Evolutionary conservation across 305 asterid species (phyloP).

Genomic region (Withania somnifera): DNA sequence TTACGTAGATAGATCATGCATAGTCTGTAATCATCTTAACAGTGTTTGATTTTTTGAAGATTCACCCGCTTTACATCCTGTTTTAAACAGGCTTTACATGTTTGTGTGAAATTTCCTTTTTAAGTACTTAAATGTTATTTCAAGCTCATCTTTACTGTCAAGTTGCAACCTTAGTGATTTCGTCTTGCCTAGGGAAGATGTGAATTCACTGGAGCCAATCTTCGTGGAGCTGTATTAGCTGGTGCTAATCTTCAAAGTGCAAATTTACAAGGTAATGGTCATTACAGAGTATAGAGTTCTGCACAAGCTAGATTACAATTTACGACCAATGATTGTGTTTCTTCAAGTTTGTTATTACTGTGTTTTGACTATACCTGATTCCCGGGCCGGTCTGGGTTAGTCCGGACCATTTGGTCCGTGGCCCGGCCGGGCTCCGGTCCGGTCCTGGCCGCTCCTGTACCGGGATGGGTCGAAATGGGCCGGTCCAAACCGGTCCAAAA

Average conservation of each 20-base stretch:
- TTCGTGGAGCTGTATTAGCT: slow-evolving; percentile 82
- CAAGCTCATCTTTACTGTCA: slow-evolving; percentile 9
- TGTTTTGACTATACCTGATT: no score
- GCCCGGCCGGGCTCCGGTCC: no score
- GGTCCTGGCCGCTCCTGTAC: no score
- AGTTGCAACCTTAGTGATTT: slow-evolving; percentile 18
- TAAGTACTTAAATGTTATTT: neutral
- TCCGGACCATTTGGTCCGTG: no score
- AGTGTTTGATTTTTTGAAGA: neutral
- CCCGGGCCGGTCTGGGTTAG: no score
- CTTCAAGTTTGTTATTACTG: neutral
- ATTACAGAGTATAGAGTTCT: neutral
- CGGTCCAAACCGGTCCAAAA: no score
- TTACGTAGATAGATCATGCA: neutral
- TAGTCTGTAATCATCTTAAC: neutral
- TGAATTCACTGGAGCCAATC: slow-evolving; percentile 94
- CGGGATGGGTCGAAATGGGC: no score
- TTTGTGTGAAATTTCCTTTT: neutral
- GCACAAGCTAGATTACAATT: neutral
- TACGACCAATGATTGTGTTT: neutral
- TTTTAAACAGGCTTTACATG: neutral
- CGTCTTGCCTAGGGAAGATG: slow-evolving; percentile 62
- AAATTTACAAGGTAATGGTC: slow-evolving; percentile 62
- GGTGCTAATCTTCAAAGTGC: slow-evolving; percentile 97
- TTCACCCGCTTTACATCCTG: neutral